A percentile compares a stretch with the other conserved stretches of the same genome.
These are phyloP conservation scores for Fagus crenata DNA, from an alignment of 306 rosid species.

Conservation along the genomic window DNA sequence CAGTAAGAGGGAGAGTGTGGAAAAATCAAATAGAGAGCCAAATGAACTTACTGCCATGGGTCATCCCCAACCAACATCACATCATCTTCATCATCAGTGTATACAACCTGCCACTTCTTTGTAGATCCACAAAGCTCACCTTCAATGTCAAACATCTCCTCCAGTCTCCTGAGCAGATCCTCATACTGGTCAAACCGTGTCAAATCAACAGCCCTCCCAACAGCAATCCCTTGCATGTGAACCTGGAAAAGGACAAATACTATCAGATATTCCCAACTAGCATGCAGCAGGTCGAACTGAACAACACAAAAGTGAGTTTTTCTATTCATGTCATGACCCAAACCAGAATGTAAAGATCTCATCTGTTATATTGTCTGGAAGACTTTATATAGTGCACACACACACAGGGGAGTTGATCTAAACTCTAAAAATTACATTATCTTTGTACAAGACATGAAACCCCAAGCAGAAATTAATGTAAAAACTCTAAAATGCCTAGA, in stretches of 20 bases:
- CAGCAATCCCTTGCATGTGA: constrained; percentile 99
- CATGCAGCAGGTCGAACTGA: not conserved
- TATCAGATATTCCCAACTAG: constrained; percentile 2
- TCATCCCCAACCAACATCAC: constrained; percentile 99
- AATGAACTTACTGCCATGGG: constrained; percentile 88
- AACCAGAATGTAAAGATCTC: not conserved
- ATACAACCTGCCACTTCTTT: constrained; percentile 88
- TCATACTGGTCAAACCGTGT: constrained; percentile 71
- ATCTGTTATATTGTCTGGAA: not conserved
- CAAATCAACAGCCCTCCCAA: constrained; percentile 97
- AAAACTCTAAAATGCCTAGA: not conserved
- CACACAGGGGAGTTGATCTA: not conserved
- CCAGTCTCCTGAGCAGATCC: constrained; percentile 78
- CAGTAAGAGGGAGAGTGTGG: not conserved
- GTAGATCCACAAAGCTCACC: constrained; percentile 75
- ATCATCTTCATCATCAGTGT: constrained; percentile 94
- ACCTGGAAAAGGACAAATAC: constrained; percentile 46
- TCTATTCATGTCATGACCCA: not conserved
- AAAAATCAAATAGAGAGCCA: constrained; percentile 8
- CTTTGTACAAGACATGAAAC: not conserved
- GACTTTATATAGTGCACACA: not conserved
- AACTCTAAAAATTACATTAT: not conserved
- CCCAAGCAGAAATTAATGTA: not conserved
- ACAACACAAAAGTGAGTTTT: not conserved
- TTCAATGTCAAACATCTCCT: constrained; percentile 89